Evolutionary conservation across 495 filamentous ascomycete genomes (phyloP).

Genomic region (Aspergillus indologenus): DNA sequence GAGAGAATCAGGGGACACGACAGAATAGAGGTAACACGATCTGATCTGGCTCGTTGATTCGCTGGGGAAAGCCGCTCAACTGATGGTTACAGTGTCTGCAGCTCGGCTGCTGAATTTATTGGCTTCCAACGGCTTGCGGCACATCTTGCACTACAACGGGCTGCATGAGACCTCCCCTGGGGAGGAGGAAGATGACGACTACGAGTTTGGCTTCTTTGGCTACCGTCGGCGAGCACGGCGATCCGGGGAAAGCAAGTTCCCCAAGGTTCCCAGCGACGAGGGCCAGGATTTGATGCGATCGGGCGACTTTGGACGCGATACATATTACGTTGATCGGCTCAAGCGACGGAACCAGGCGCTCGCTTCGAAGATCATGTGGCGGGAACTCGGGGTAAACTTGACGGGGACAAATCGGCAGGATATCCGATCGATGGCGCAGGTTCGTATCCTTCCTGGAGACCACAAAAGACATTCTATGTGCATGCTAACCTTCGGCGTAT

Average conservation of each 20-base stretch:
- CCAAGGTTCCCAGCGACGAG: constrained; percentile 73
- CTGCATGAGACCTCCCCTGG: constrained; percentile 17
- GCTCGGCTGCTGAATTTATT: constrained; percentile 38
- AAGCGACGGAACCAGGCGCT: constrained; percentile 58
- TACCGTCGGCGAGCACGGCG: constrained; percentile 22
- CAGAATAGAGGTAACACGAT: constrained; percentile 21
- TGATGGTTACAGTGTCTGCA: constrained; percentile 26
- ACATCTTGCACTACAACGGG: constrained; percentile 36
- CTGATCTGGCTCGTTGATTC: background rate
- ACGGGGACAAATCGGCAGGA: constrained; percentile 50
- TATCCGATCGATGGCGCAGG: constrained; percentile 64
- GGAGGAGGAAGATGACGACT: constrained; percentile 29
- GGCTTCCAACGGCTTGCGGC: constrained; percentile 34
- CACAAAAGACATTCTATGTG: background rate
- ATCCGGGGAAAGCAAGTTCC: constrained; percentile 50
- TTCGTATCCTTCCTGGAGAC: constrained; percentile 26
- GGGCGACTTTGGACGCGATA: constrained; percentile 69
- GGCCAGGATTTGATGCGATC: constrained; percentile 75
- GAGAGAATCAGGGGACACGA: constrained; percentile 38
- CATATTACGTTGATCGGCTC: constrained; percentile 46
- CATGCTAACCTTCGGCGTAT: constrained; percentile 11
- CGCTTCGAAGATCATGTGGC: constrained; percentile 65
- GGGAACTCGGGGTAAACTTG: constrained; percentile 69
- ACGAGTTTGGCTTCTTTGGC: constrained; percentile 26
- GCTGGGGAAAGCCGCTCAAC: background rate